Base-by-base conservation (phyloP, 768 basidiomycete genomes). In the Rhizopogon roseolus region DNA sequence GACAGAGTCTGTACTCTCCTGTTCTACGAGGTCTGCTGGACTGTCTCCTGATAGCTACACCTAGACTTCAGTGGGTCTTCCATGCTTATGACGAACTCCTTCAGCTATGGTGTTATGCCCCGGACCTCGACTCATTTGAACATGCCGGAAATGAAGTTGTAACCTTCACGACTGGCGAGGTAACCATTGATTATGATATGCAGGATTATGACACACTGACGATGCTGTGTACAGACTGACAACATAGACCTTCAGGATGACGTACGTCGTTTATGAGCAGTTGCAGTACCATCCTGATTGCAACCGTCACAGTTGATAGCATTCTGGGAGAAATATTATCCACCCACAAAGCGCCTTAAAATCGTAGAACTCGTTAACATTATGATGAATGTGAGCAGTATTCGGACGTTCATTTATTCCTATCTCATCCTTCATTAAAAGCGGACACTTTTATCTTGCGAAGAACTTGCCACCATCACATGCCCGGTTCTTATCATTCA, bases 401-500 rank as follows among this genome's bases (percentile, higher is more conserved):
- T 45, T 4, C 14, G 1, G 28, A 9, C 19, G 39, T 29, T 27
- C 41, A 19, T 40, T 2, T 19, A 45, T 22, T 52, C 46, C 38
- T 17, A 22, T 32, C 42, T 50, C 19, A 40, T 17, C 34, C 39
- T 25, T 17, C 40, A 11, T 9, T 10, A 3, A 61, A 48, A 90
- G 89, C 77, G 87, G 60, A 75, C 76, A 36, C 76, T 79, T 5
- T 65, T 89, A 44, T 76, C 60, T 39, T 57, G 73, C 17, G 74
- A 77, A 27, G 72, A 77, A 54, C 71, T 81, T 29, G 75, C 75
- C n/a, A 61, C 67, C 39, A 79, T 90, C 49, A 80, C 66, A 5
- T 79, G 81, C 56, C 88, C 88, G 2, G 80, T 85, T 10, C 71
- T 90, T 11, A 79, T 90, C 17, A 76, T 90, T 41, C 87, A 88